phyloP scores from a whole-genome alignment of 2,329 filamentous ascomycete species.

The Hymenoscyphus scutula region DNA sequence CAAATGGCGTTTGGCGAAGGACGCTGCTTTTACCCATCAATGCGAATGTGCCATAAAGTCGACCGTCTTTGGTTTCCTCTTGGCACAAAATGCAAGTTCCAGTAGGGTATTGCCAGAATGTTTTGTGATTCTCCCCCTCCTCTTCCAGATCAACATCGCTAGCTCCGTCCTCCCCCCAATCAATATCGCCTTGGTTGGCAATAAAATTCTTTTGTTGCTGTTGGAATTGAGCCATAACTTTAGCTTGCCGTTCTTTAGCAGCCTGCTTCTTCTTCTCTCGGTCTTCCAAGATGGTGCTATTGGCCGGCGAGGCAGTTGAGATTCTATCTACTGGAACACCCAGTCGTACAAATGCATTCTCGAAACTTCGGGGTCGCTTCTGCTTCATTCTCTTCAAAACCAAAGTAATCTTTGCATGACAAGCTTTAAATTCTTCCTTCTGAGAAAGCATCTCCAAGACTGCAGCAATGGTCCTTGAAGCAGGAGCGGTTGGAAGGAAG shows the following conservation, averaged over 20 bases:
- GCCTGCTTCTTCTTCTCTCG: slow-evolving; percentile 85
- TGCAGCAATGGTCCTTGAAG: slow-evolving; percentile 61
- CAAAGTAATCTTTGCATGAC: slow-evolving; percentile 78
- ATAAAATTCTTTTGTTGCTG: slow-evolving; percentile 95
- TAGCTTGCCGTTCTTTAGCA: slow-evolving; percentile 83
- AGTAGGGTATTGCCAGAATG: slow-evolving; percentile 84
- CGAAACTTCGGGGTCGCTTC: slow-evolving; percentile 72
- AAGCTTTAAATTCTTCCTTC: slow-evolving; percentile 76
- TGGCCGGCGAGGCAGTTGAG: slow-evolving; percentile 78
- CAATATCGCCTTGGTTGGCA: slow-evolving; percentile 79
- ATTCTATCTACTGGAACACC: slow-evolving; percentile 74
- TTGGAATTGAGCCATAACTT: slow-evolving; percentile 97
- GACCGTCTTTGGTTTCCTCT: slow-evolving; percentile 87
- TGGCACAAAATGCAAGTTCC: slow-evolving; percentile 96
- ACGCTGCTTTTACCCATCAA: slow-evolving; percentile 84
- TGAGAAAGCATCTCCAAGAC: slow-evolving; percentile 60
- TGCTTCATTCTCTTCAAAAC: slow-evolving; percentile 84
- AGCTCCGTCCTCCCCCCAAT: slow-evolving; percentile 81
- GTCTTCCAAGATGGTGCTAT: slow-evolving; percentile 57
- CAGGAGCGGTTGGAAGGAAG: slow-evolving; percentile 55
- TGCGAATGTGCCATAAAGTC: slow-evolving; percentile 90
- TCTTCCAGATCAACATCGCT: slow-evolving; percentile 65
- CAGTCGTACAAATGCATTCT: slow-evolving; percentile 60
- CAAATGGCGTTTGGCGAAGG: slow-evolving; percentile 79
- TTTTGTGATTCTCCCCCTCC: slow-evolving; percentile 63